phyloP scores from a whole-genome alignment of 306 rosid species.

The Prunus mume region DNA sequence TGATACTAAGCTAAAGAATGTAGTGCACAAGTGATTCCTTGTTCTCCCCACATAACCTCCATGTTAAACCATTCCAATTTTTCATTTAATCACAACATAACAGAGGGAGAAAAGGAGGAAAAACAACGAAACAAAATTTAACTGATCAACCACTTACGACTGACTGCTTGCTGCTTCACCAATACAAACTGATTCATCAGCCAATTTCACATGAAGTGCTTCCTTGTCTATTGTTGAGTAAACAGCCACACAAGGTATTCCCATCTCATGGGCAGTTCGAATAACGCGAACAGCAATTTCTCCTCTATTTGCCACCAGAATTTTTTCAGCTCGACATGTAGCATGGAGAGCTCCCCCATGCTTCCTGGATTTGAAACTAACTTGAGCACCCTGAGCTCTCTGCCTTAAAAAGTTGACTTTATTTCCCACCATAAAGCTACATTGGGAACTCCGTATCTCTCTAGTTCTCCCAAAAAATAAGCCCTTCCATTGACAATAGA shows the following conservation, averaged over 20 bases:
- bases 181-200: conserved; percentile 93
- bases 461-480: conserved; percentile 46
- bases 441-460: conserved; percentile 63
- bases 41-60: not conserved
- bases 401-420: conserved; percentile 53
- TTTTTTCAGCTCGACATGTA: conserved; percentile 58
- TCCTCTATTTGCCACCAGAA: conserved; percentile 88
- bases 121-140: not conserved
- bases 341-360: conserved; percentile 48
- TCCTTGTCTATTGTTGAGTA: conserved; percentile 95
- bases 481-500: conserved; percentile 42
- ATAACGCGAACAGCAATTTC: conserved; percentile 96
- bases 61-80: not conserved
- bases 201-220: conserved; percentile 94
- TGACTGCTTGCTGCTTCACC: conserved; percentile 96
- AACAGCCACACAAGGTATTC: conserved; percentile 97
- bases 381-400: conserved; percentile 34
- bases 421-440: conserved; percentile 57
- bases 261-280: conserved; percentile 94
- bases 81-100: not conserved
- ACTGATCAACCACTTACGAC: conserved; percentile 48
- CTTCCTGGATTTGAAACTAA: conserved; percentile 31
- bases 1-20: not conserved
- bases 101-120: not conserved
- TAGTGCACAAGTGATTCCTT: not conserved